Evolutionary conservation across 495 filamentous ascomycete genomes (phyloP), one percentile per base, ranked within the genome.

Genomic region (Collariella sp.): DNA sequence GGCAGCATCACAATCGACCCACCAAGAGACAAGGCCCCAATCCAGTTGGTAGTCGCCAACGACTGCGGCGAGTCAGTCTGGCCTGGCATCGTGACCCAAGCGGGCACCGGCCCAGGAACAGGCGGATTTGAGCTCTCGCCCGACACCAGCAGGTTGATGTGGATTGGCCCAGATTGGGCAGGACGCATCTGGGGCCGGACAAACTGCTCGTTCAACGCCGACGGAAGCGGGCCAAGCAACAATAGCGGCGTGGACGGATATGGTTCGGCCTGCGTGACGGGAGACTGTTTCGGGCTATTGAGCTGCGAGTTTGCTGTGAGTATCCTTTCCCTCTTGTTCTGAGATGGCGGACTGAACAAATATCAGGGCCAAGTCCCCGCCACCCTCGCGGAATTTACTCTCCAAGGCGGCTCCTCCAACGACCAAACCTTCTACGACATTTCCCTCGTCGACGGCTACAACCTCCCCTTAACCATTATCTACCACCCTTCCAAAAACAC

Each of bases 381-480:
- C 6, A 87, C 84, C 3, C 75, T 91, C 6, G 85, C 84, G 16
- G 87, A 91, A 57, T 87, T 89, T 64, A 88, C 83, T 46, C 77
- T 90, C 36, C 72, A 75, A 35, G 79, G 78, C 24, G 78, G 78
- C 39, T 69, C 73, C n/a, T 66, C 70, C 31, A 72, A 74, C 50
- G 73, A 69, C 12, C 80, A 88, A 60, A 84, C 81, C 5, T 91
- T 85, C 67, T 90, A 89, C 67, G 88, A 91, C 67, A 85, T 91
- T 55, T 88, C 85, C 33, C 78, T 91, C 33, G 87, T 91, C 24
- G 87, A 91, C 65, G 87, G 88, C 38, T 90, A 91, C 75, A 90
- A 91, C 66, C 69, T 91, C 9, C 85, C 85, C 7, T 58, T 91
- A 48, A 83, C 73, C 24, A 82, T 91, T 52, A 70, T 84, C 49